Conservation (phyloP, 805 yeast genomes). For the Kluyveromyces wickerhamii region DNA sequence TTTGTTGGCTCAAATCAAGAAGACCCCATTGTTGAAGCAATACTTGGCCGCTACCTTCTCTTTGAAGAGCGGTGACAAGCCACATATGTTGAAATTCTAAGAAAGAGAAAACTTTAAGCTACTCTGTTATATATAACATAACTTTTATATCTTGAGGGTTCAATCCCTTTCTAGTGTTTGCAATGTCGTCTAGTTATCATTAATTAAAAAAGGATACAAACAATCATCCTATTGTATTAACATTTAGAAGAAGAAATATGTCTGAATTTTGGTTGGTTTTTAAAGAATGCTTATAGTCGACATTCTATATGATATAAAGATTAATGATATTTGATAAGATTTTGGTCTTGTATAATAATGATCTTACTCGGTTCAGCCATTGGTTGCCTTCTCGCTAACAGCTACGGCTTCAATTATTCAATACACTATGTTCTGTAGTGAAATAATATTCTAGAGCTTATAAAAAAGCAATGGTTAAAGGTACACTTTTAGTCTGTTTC, state of each 20-base stretch:
- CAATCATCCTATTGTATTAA: slow-evolving; percentile 1
- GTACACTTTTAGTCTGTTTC: background rate
- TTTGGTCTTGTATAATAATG: no score
- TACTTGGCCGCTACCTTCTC: slow-evolving; percentile 94
- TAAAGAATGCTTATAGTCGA: no score
- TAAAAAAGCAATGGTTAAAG: background rate
- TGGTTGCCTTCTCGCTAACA: no score
- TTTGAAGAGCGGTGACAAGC: slow-evolving; percentile 96
- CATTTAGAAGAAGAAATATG: no score
- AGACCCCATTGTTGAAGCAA: slow-evolving; percentile 94
- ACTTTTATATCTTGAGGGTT: slow-evolving; percentile 6
- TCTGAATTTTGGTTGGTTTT: no score
- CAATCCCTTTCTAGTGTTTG: slow-evolving; percentile 7
- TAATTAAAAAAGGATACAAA: slow-evolving; percentile 2
- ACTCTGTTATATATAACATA: slow-evolving; percentile 6
- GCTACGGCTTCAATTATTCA: no score
- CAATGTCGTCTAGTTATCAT: slow-evolving; percentile 4
- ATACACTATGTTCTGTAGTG: no score
- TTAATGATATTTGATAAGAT: no score
- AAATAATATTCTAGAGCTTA: background rate
- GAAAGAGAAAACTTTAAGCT: slow-evolving; percentile 7
- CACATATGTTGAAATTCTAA: slow-evolving; percentile 96
- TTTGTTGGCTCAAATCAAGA: slow-evolving; percentile 88
- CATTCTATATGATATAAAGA: no score
- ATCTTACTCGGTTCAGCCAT: no score